A percentile compares a stretch with the other conserved stretches of the same genome.
Conservation (phyloP, 169 alveolate genomes). For the Plasmodium berghei region DNA sequence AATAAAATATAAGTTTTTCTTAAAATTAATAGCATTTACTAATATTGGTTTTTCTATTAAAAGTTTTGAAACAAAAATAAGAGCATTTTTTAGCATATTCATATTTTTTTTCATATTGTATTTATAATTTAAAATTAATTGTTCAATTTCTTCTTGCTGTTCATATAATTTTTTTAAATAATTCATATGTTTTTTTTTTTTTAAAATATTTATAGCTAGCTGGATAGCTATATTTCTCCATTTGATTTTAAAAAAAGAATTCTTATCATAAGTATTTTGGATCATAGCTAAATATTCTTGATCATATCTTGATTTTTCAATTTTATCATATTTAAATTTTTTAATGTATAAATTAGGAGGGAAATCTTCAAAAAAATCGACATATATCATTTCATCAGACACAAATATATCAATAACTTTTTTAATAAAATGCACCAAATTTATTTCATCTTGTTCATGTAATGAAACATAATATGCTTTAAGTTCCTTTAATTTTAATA, state of each 20-base stretch:
- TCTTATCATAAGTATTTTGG: conserved; percentile 24
- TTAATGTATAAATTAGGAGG: conserved; percentile 51
- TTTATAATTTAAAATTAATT: conserved; percentile 68
- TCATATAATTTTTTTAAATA: conserved; percentile 79
- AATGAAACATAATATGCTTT: conserved; percentile 31
- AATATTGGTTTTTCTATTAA: conserved; percentile 80
- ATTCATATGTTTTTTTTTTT: conserved; percentile 77
- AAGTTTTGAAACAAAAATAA: conserved; percentile 63
- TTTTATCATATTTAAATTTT: conserved; percentile 22
- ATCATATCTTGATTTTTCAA: background rate
- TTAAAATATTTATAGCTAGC: conserved; percentile 75
- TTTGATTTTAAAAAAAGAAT: conserved; percentile 55
- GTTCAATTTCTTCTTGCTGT: conserved; percentile 82
- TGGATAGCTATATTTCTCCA: conserved; percentile 77
- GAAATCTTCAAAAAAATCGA: conserved; percentile 10
- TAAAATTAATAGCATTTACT: conserved; percentile 64
- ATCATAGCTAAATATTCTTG: background rate
- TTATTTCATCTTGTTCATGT: conserved; percentile 40
- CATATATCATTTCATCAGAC: conserved; percentile 30
- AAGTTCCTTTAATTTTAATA: conserved; percentile 30
- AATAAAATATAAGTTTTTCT: conserved; percentile 51
- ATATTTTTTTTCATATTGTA: conserved; percentile 56
- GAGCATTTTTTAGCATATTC: conserved; percentile 67
- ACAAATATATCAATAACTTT: conserved; percentile 31
- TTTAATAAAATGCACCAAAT: conserved; percentile 23